Evolutionary conservation across 257 asterid genomes (phyloP).

Genomic region (Petunia secreta): DNA sequence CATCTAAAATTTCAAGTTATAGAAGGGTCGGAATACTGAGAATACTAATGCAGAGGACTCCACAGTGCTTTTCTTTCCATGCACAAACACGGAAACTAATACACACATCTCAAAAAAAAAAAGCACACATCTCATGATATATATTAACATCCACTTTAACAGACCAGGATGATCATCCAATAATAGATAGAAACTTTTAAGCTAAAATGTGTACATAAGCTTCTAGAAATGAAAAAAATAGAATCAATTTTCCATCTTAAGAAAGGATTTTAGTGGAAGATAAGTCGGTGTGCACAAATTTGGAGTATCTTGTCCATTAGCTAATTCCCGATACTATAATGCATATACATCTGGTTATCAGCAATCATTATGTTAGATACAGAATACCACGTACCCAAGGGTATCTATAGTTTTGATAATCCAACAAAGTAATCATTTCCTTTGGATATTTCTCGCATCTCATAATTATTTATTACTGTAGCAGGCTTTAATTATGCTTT

Average conservation of each 20-base stretch:
- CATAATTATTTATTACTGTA: background rate
- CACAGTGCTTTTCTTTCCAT: slow-evolving; percentile 7
- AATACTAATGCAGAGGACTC: slow-evolving; percentile 14
- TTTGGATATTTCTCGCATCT: background rate
- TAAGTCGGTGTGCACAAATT: slow-evolving; percentile 4
- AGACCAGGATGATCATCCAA: slow-evolving; percentile 3
- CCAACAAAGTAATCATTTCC: background rate
- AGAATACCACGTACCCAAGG: background rate
- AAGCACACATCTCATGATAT: background rate
- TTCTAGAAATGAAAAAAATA: background rate
- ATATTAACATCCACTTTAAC: slow-evolving; percentile 1
- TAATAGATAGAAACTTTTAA: background rate
- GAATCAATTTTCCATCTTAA: background rate
- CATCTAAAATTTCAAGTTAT: slow-evolving; percentile 49
- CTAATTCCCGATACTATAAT: background rate
- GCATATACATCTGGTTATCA: background rate
- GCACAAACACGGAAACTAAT: background rate
- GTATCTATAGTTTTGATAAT: slow-evolving; percentile 21
- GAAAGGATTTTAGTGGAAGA: background rate
- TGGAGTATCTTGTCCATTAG: background rate
- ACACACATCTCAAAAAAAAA: background rate
- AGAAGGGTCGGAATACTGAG: background rate
- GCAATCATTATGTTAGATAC: background rate
- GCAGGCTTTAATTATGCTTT: background rate
- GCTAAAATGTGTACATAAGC: background rate